Percentiles rank a stretch among this genome's conserved stretches.
Conservation (phyloP, 1,284 basidiomycete species). For the Microbotryomycetes sp. region DNA sequence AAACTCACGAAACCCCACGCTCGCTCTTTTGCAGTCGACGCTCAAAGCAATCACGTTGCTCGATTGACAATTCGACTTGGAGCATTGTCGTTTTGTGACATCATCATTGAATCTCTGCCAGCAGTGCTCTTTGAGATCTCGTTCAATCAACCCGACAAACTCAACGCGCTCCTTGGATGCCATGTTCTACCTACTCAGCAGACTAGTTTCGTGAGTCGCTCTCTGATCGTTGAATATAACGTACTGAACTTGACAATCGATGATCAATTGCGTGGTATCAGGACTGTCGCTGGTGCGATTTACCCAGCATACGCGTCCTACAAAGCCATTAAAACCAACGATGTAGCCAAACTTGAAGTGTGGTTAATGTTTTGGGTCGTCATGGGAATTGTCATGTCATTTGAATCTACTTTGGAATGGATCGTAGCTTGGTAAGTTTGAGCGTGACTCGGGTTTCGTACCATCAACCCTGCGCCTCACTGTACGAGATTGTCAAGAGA, state of each 20-base stretch:
- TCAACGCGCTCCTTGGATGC: neutral
- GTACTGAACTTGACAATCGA: too few species aligned
- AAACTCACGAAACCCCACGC: too few species aligned
- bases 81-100: too few species aligned
- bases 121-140: too few species aligned
- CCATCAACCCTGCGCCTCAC: neutral
- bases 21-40: too few species aligned
- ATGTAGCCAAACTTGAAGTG: slow-evolving; percentile 58
- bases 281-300: slow-evolving; percentile 38
- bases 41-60: too few species aligned
- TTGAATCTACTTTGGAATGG: slow-evolving; percentile 75
- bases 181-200: neutral
- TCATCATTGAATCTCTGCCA: too few species aligned
- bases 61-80: too few species aligned
- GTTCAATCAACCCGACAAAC: too few species aligned
- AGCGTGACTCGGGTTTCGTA: too few species aligned
- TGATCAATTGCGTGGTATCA: too few species aligned
- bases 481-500: neutral
- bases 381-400: slow-evolving; percentile 63
- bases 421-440: slow-evolving; percentile 62
- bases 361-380: slow-evolving; percentile 91
- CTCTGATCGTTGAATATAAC: too few species aligned
- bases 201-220: neutral
- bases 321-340: slow-evolving; percentile 73
- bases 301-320: slow-evolving; percentile 81